Percentiles rank a stretch among this genome's conserved stretches.
These are phyloP conservation scores for Trypanosoma caninum DNA, from an alignment of 208 protist species.

Conservation along the genomic window DNA sequence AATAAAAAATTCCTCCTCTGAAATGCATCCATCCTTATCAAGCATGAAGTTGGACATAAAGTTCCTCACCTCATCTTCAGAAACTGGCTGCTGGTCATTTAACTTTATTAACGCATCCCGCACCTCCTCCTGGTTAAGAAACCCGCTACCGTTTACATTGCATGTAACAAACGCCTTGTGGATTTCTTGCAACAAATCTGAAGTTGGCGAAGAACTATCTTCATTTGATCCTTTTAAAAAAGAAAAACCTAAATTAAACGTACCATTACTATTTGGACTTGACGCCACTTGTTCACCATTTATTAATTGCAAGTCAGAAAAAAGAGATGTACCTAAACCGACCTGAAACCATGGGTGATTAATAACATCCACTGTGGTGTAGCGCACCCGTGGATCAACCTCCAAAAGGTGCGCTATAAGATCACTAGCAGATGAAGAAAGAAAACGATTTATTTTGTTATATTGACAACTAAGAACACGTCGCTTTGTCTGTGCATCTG, in stretches of 20 bases:
- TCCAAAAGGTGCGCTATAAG: constrained; percentile 77
- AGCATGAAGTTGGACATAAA: constrained; percentile 84
- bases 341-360: constrained; percentile 81
- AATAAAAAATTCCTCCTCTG: constrained; percentile 84
- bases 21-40: constrained; percentile 70
- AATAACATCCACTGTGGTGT: constrained; percentile 70
- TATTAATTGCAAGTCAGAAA: constrained; percentile 36
- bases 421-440: constrained; percentile 58
- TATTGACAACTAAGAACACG: constrained; percentile 83
- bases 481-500: constrained; percentile 81
- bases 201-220: constrained; percentile 27
- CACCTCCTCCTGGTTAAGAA: constrained; percentile 74
- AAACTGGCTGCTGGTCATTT: constrained; percentile 53
- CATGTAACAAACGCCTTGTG: constrained; percentile 69
- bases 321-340: constrained; percentile 59
- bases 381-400: constrained; percentile 53
- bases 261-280: too few species aligned
- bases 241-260: too few species aligned
- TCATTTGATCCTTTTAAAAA: constrained; percentile 36
- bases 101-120: constrained; percentile 90
- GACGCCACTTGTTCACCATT: constrained; percentile 26
- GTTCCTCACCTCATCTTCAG: constrained; percentile 60
- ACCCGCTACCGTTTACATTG: constrained; percentile 78
- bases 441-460: constrained; percentile 79
- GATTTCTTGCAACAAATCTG: constrained; percentile 42